Base-by-base conservation (phyloP, 2,329 filamentous ascomycete genomes). In the Paecilomyces fulvus region DNA sequence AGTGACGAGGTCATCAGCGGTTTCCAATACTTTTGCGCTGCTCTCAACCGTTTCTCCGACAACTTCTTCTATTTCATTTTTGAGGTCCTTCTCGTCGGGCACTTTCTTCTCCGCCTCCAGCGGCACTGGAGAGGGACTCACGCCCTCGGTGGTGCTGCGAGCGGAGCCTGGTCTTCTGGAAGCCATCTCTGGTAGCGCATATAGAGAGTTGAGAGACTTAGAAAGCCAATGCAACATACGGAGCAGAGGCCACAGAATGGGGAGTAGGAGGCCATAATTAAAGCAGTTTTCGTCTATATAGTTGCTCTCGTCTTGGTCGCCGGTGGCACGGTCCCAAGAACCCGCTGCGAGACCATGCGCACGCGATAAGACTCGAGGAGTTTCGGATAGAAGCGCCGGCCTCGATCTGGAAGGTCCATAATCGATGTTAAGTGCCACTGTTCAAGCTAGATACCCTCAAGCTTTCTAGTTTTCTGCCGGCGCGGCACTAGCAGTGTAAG, bases 1-100 rank as follows among this genome's bases (percentile, higher is more conserved):
- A 10, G 69, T 71, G 31, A 71, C 60, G 9, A 73, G 55, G 53
- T 71, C 69, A 20, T 66, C 58, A 5, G 69, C 55, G 1, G 51
- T 57, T 17, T 43, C 37, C n/a, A 43, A 17, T 43, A 43, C 37
- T 17, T 43, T 43, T 5, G 37, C 37, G 14, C 37, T 43, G 37
- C 37, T 43, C 37, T 43, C n/a, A 9, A 43, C 37, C 1, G 37
- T 43, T n/a, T 43, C 37, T n/a, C 37, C 37, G 37, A 43, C 37
- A 43, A 17, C 37, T 43, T 43, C 37, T 43, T 43, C 37, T 8
- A 20, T 12, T 43, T 43, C 37, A 17, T n/a, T 43, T n/a, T 43
- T 43, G 6, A 43, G 4, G 17, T 43, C 37, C n/a, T 43, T 43
- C 37, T 43, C 37, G 9, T 43, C 17, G n/a, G 5, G n/a, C 6